phyloP scores from a whole-genome alignment of 2,329 filamentous ascomycete species.

The Arthrinium phaeospermum region DNA sequence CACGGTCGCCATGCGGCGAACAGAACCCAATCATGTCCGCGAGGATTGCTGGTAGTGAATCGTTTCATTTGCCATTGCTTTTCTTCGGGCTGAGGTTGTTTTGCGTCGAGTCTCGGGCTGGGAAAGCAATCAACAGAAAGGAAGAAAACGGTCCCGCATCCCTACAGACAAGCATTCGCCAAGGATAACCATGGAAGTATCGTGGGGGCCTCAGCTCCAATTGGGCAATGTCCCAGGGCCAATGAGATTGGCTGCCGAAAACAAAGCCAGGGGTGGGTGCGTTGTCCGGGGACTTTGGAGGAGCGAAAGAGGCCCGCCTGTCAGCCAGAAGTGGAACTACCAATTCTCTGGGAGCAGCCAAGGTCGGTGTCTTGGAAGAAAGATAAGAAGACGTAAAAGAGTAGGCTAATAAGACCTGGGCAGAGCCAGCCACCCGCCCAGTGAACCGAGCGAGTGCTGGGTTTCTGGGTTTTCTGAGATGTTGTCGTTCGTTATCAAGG shows the following conservation, averaged over 20 bases:
- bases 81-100: not conserved
- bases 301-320: not conserved
- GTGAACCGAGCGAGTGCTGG: not conserved
- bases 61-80: not conserved
- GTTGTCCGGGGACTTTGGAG: not conserved
- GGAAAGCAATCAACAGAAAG: not conserved
- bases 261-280: not conserved
- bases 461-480: not conserved
- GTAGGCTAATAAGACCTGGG: not conserved
- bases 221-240: not conserved
- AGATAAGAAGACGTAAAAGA: constrained; percentile 10
- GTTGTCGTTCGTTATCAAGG: not conserved
- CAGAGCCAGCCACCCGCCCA: not conserved
- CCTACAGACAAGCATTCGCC: not conserved
- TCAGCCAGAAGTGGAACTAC: not conserved
- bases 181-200: not conserved
- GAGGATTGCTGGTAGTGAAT: too few relatives aligned
- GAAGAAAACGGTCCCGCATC: not conserved
- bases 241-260: not conserved
- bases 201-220: not conserved
- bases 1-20: not conserved
- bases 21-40: not conserved
- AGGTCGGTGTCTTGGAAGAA: not conserved
- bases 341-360: not conserved
- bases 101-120: not conserved